phyloP scores from a whole-genome alignment of 2,329 filamentous ascomycete species.

The Pyrenochaeta sp. region DNA sequence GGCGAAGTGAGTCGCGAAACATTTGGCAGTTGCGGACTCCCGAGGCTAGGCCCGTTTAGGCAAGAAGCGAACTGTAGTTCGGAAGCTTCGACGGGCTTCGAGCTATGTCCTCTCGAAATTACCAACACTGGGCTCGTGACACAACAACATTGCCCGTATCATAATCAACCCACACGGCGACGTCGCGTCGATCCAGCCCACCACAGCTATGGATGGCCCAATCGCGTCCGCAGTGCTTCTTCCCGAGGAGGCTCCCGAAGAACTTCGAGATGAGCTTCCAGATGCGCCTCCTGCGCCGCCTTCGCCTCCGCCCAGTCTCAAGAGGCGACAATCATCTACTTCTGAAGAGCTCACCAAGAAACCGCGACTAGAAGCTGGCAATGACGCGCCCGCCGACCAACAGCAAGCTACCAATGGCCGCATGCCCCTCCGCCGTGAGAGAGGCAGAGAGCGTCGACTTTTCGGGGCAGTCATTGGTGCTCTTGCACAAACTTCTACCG shows the following conservation, averaged over 20 bases:
- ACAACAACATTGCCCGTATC: not conserved
- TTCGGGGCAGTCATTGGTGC: constrained; percentile 84
- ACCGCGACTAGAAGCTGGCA: constrained; percentile 56
- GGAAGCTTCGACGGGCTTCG: constrained; percentile 28
- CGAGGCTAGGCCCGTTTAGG: constrained; percentile 17
- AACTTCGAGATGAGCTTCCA: too few relatives aligned
- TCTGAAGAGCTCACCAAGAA: constrained; percentile 62
- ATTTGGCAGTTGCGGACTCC: constrained; percentile 22
- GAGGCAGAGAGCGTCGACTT: constrained; percentile 81
- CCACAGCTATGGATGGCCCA: constrained; percentile 44
- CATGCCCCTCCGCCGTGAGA: constrained; percentile 63
- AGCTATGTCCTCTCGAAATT: constrained; percentile 2
- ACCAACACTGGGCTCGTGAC: constrained; percentile 4
- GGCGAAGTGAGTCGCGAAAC: constrained; percentile 6
- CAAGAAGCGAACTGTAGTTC: constrained; percentile 27
- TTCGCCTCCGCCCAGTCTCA: constrained; percentile 44
- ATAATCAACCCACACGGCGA: not conserved
- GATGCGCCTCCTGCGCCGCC: constrained; percentile 47
- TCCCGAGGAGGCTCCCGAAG: too few relatives aligned
- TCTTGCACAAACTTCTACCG: constrained; percentile 72
- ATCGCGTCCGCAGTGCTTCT: constrained; percentile 64
- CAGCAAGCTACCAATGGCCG: constrained; percentile 39
- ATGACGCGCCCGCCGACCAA: constrained; percentile 29
- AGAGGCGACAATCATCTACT: constrained; percentile 63
- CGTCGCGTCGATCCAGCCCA: not conserved